Evolutionary conservation across 202 grass and related monocot genomes (phyloP), one percentile per base, ranked within the genome.

Genomic region (Miscanthus sacchariflorus): DNA sequence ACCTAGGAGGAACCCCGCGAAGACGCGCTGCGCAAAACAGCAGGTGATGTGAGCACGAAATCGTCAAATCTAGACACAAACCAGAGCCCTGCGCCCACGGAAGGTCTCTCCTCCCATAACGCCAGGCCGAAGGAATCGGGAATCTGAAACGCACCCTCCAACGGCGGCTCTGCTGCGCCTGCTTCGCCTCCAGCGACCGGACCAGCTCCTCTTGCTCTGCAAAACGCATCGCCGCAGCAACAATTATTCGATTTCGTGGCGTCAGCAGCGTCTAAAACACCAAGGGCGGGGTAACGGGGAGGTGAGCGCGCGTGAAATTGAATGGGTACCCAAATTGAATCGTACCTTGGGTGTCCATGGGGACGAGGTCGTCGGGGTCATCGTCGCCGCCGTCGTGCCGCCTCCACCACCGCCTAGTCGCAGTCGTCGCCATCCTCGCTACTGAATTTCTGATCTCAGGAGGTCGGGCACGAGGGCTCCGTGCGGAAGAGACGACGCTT

Each of bases 141-240:
- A 74, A 89, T 69, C 56, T 27, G 78, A 80, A 15, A 15, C 66
- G 10, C 84, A 98, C 96, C 90, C 92, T 93, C 94, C 94, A 98
- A 8, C 86, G 76, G 76, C 75, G 89, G 88, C 80, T 93, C 77
- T 92, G 85, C 39, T 88, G 88, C 42, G 77, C 90, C 42, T 98
- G 92, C 77, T 94, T 95, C 87, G 85, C 92, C 85, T 96, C 96
- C 76, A 96, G 89, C 30, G 49, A 93, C 78, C 87, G 85, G 40
- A 98, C 85, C 85, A 98, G 84, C 72, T 98, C 92, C 88, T 98
- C 96, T 84, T 98, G 96, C 63, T 98, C 96, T 98, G 92, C 54
- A 43, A 50, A 83, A 72, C 46, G 88, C n/a, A 78, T 72, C 50
- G 45, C 30, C 10, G 14, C 28, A 81, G 18, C 24, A 9, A 39